Evolutionary conservation across 768 basidiomycete genomes (phyloP).

Genomic region (Xerocomus brunneocitrinus): DNA sequence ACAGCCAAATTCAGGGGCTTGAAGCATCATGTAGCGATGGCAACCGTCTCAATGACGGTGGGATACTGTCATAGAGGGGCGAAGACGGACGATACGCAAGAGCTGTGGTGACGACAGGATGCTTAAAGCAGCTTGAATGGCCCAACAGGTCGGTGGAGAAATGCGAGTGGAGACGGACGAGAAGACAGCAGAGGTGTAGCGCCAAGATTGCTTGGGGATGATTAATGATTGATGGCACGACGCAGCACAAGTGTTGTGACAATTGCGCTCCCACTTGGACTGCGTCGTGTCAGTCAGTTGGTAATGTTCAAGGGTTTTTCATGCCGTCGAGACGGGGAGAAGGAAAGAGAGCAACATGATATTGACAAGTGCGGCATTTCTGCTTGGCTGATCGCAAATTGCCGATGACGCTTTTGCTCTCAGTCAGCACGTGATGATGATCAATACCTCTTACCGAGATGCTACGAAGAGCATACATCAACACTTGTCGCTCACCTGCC

Average conservation of each 20-base stretch:
- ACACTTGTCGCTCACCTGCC: constrained; percentile 9
- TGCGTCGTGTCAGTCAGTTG: constrained; percentile 15
- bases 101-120: not conserved
- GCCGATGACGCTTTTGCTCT: constrained; percentile 2
- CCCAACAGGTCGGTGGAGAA: not conserved
- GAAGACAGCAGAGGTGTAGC: not conserved
- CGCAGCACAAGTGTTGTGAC: constrained; percentile 38
- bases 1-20: too few relatives aligned
- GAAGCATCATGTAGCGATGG: not conserved
- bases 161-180: not conserved
- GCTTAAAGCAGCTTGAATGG: not conserved
- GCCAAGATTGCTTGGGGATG: not conserved
- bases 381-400: constrained; percentile 36
- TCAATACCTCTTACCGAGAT: constrained; percentile 9
- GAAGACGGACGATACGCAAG: too few relatives aligned
- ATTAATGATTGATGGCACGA: constrained; percentile 9
- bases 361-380: constrained; percentile 36
- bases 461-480: constrained; percentile 21
- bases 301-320: not conserved
- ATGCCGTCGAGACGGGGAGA: not conserved
- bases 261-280: constrained; percentile 42
- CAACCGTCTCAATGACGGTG: not conserved
- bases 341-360: not conserved
- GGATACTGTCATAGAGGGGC: not conserved
- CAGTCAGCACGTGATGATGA: constrained; percentile 12